phyloP scores from a whole-genome alignment of 225 moss, liverwort and hornwort genomes.

The Polytrichum formosum region DNA sequence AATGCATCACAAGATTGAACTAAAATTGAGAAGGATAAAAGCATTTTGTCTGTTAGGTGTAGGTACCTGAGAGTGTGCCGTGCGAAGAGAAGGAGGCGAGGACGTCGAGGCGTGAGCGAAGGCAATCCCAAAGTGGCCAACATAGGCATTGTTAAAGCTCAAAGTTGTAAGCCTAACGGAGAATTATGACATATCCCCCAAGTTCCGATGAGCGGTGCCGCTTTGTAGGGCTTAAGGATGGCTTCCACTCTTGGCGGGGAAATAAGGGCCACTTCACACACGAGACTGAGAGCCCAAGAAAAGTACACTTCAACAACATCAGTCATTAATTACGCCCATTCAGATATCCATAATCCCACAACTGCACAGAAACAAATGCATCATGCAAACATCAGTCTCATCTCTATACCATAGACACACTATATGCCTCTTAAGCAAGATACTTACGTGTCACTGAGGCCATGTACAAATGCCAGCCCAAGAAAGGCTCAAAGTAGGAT shows the following conservation, averaged over 20 bases:
- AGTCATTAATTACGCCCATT: background rate
- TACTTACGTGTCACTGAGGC: constrained; percentile 51
- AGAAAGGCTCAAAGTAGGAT: constrained; percentile 77
- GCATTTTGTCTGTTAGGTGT: background rate
- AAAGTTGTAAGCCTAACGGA: background rate
- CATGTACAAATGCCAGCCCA: constrained; percentile 97
- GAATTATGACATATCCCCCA: background rate
- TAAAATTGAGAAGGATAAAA: background rate
- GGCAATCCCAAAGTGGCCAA: constrained; percentile 41
- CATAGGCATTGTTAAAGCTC: constrained; percentile 25
- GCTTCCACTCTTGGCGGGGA: too few species aligned
- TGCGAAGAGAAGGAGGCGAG: constrained; percentile 41
- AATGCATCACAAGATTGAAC: too few species aligned
- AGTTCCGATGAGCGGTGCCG: background rate
- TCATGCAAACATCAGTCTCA: too few species aligned
- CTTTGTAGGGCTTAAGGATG: too few species aligned
- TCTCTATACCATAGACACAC: background rate
- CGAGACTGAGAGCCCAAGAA: too few species aligned
- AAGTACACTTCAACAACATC: constrained; percentile 1
- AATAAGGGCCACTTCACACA: too few species aligned
- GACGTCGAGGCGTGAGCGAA: constrained; percentile 47
- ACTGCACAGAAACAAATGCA: too few species aligned
- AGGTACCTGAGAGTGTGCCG: constrained; percentile 48
- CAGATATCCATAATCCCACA: constrained; percentile 4
- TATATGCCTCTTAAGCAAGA: background rate